Evolutionary conservation across 129 eudicot genomes (phyloP).

Genomic region (Centrapalus pauciflorus): DNA sequence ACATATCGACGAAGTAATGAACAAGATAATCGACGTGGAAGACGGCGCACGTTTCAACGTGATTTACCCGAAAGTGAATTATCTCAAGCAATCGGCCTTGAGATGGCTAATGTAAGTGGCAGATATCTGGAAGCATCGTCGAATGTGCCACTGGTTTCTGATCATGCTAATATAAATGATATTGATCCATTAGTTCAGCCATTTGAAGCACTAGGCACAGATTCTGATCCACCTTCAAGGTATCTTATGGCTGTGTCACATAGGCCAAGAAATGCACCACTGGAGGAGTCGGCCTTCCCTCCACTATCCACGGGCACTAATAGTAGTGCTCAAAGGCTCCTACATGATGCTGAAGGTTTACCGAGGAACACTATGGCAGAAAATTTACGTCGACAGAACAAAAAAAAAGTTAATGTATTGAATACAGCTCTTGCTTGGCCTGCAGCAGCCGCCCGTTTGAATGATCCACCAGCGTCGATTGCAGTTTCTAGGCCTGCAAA

Average conservation of each 20-base stretch:
- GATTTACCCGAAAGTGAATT: constrained; percentile 63
- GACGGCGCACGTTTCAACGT: constrained; percentile 53
- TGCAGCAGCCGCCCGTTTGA: constrained; percentile 29
- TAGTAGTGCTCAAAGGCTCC: constrained; percentile 45
- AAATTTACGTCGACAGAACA: constrained; percentile 51
- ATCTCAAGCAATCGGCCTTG: constrained; percentile 72
- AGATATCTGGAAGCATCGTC: constrained; percentile 32
- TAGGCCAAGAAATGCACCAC: constrained; percentile 43
- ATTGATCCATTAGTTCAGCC: constrained; percentile 52
- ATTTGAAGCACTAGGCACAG: constrained; percentile 46
- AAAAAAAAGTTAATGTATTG: constrained; percentile 32
- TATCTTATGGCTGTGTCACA: constrained; percentile 75
- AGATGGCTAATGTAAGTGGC: constrained; percentile 31
- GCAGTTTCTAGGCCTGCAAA: constrained; percentile 38
- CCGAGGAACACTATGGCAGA: constrained; percentile 71
- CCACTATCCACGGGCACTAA: constrained; percentile 55
- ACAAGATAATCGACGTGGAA: constrained; percentile 66
- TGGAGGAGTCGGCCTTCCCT: constrained; percentile 76
- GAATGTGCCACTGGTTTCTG: constrained; percentile 4
- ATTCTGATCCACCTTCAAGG: constrained; percentile 62
- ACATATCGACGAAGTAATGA: constrained; percentile 64
- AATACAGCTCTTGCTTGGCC: constrained; percentile 51
- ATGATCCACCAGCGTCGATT: constrained; percentile 21
- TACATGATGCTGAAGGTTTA: constrained; percentile 24
- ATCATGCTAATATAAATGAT: constrained; percentile 21